Evolutionary conservation across 148 eudicot genomes (phyloP).

Genomic region (Fagopyrum esculentum): DNA sequence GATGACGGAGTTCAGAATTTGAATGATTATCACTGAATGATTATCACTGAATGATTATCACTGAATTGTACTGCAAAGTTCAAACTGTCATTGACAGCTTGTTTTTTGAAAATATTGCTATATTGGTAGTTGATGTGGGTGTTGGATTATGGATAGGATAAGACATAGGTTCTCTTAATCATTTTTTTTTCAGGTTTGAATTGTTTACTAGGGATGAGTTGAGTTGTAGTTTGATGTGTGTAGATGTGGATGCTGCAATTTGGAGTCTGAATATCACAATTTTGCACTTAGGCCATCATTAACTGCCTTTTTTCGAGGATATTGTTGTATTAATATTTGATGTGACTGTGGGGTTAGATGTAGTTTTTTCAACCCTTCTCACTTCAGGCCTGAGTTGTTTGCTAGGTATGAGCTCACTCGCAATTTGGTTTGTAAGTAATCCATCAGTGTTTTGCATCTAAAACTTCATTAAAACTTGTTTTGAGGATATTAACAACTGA

Average conservation of each 20-base stretch:
- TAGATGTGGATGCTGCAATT: neutral
- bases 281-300: neutral
- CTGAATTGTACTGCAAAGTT: neutral
- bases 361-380: too few relatives aligned
- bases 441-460: too few relatives aligned
- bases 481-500: neutral
- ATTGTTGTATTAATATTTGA: neutral
- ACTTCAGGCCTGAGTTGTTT: too few relatives aligned
- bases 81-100: neutral
- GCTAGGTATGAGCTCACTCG: too few relatives aligned
- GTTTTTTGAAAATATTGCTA: neutral
- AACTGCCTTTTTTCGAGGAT: neutral
- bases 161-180: neutral
- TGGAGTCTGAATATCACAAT: neutral
- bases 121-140: neutral
- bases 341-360: too few relatives aligned
- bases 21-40: slow-evolving; percentile 3
- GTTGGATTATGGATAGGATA: neutral
- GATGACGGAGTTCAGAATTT: neutral
- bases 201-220: neutral
- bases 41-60: slow-evolving; percentile 1
- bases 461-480: too few relatives aligned
- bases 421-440: too few relatives aligned
- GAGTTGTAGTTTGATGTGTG: neutral
- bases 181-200: neutral